phyloP scores from a whole-genome alignment of 768 basidiomycete genomes.

The Cyclocybe aegerita region DNA sequence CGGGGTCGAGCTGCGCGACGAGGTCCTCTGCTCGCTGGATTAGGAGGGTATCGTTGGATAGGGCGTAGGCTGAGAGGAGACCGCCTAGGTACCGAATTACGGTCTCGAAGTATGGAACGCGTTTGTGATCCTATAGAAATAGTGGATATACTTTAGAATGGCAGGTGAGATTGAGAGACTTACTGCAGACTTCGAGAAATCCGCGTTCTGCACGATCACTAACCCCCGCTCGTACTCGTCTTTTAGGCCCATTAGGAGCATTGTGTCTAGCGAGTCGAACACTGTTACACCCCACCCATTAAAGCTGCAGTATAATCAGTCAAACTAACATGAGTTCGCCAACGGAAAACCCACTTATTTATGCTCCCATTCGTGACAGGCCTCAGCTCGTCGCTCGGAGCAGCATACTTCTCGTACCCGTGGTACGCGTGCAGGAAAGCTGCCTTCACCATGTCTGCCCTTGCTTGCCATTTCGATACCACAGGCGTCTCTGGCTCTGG shows the following conservation, averaged over 20 bases:
- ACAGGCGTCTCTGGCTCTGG: constrained; percentile 13
- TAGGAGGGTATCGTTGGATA: constrained; percentile 62
- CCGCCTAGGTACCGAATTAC: constrained; percentile 91
- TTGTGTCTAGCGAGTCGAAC: constrained; percentile 84
- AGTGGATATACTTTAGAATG: background rate
- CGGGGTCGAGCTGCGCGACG: constrained; percentile 66
- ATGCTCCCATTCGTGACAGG: constrained; percentile 49
- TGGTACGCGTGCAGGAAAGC: constrained; percentile 70
- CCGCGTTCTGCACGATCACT: constrained; percentile 44
- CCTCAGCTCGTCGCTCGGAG: constrained; percentile 60
- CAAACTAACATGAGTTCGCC: background rate
- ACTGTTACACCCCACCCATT: constrained; percentile 81
- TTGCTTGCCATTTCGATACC: constrained; percentile 44
- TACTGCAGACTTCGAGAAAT: constrained; percentile 50
- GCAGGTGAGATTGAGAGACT: constrained; percentile 7
- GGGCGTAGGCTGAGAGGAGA: constrained; percentile 77
- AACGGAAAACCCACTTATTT: constrained; percentile 45
- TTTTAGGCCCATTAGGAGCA: constrained; percentile 76
- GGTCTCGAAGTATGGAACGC: constrained; percentile 75
- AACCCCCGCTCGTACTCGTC: constrained; percentile 70
- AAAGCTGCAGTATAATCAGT: constrained; percentile 42
- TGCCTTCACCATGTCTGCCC: constrained; percentile 55
- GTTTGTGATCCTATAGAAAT: constrained; percentile 10
- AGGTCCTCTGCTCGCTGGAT: constrained; percentile 78
- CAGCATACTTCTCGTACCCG: constrained; percentile 61